phyloP scores from a whole-genome alignment of 2,329 filamentous ascomycete genomes.

The Lizonia empirigonia region DNA sequence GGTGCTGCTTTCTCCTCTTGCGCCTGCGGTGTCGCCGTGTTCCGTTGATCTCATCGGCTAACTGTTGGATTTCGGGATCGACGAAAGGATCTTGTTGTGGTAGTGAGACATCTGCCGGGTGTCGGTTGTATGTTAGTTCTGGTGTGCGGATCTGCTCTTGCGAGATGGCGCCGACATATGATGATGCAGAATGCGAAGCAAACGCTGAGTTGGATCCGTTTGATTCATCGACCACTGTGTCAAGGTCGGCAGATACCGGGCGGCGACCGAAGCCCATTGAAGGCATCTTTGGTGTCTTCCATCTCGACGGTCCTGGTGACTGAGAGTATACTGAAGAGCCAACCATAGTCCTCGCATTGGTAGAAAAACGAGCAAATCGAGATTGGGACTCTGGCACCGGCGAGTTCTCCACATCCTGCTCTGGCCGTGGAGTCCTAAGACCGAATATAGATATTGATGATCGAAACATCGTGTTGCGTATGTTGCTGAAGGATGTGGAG shows the following conservation, averaged over 20 bases:
- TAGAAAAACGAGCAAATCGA: constrained; percentile 28
- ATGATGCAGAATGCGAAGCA: constrained; percentile 44
- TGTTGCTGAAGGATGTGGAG: constrained; percentile 8
- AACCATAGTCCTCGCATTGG: constrained; percentile 18
- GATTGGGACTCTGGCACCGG: constrained; percentile 27
- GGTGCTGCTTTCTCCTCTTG: constrained; percentile 37
- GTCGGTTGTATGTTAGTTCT: constrained; percentile 32
- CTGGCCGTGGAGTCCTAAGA: constrained; percentile 42
- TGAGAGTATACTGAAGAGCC: constrained; percentile 48
- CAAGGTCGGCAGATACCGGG: constrained; percentile 31
- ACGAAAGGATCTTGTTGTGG: constrained; percentile 13
- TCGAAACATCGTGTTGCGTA: constrained; percentile 38
- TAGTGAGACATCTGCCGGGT: constrained; percentile 42
- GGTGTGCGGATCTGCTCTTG: constrained; percentile 30
- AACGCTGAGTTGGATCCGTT: constrained; percentile 39
- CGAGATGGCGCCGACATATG: constrained; percentile 42
- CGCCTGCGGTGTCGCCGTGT: constrained; percentile 47
- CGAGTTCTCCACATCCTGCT: constrained; percentile 34
- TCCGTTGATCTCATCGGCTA: constrained; percentile 53
- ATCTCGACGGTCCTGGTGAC: constrained; percentile 35
- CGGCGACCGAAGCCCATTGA: constrained; percentile 43
- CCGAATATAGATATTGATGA: constrained; percentile 33
- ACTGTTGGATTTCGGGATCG: constrained; percentile 57
- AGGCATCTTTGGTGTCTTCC: constrained; percentile 43
- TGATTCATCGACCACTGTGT: constrained; percentile 31